Base-by-base conservation (phyloP, 2,329 filamentous ascomycete genomes). In the Colletotrichum aenigma region DNA sequence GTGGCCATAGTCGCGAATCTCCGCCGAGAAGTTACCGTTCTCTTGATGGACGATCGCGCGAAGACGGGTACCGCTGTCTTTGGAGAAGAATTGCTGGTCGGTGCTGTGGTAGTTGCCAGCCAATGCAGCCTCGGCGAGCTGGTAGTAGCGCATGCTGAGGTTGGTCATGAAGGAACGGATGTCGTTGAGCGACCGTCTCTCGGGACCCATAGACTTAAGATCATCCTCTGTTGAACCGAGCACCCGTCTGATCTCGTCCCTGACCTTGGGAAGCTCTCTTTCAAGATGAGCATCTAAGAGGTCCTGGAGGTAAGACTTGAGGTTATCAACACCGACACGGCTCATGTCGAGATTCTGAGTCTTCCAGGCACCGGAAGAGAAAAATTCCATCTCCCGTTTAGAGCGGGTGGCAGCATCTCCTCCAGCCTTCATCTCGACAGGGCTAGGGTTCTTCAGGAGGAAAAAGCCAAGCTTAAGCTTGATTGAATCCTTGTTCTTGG, bases 21-120 rank as follows among this genome's bases (percentile, higher is more conserved):
- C 70, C 1, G 84, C 77, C 0, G 87, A 83, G 76, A 93, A 93
- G 0, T 84, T 80, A 0, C 81, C 71, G 61, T 89, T 87, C 3
- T 87, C 80, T 43, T 89, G 87, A 69, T 92, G 90, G 2, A 92
- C 83, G 0, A 89, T 84, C 0, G 91, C 90, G 1, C 91, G 86
- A 6, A 93, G 83, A 1, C 90, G 86, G 48, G 84, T 87, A 0
- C 79, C 62, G 36, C 87, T 86, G 2, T 84, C 85, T 1, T 76
- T 79, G 4, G 81, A 84, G 74, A 93, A 93, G 80, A 92, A 93
- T 3, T 66, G 24, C 0, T 78, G 18, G 74, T 89, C 81, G 3
- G 83, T 85, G 12, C 55, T 43, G 56, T 73, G 69, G 74, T 92
- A 93, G 0, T 83, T 84, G 0, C 91, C 91, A n/a, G 89, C 85